phyloP scores from a whole-genome alignment of 2,329 filamentous ascomycete genomes.

The Verruconis gallopava region DNA sequence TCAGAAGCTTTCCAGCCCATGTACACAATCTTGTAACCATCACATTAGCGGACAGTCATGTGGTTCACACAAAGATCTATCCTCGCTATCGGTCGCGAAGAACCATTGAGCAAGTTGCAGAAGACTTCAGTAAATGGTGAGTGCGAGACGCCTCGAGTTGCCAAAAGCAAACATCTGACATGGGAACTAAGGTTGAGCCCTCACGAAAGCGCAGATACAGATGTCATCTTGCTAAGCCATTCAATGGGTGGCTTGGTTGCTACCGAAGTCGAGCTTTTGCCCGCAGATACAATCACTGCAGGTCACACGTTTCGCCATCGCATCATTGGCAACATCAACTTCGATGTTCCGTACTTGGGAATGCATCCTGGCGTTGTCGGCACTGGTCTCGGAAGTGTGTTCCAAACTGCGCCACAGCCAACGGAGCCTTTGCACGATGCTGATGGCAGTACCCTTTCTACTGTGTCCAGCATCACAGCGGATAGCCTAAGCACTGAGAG shows the following conservation, averaged over 20 bases:
- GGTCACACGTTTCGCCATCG: slow-evolving; percentile 49
- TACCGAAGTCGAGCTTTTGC: slow-evolving; percentile 62
- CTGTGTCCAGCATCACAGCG: slow-evolving; percentile 9
- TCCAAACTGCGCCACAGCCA: slow-evolving; percentile 34
- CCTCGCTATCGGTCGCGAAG: slow-evolving; percentile 67
- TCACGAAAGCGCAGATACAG: slow-evolving; percentile 59
- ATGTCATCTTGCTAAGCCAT: slow-evolving; percentile 74
- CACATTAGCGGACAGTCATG: slow-evolving; percentile 57
- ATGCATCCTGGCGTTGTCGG: slow-evolving; percentile 79
- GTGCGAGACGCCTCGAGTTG: slow-evolving; percentile 13
- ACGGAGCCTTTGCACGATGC: not conserved
- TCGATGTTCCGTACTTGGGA: slow-evolving; percentile 78
- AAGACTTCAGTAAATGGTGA: slow-evolving; percentile 71
- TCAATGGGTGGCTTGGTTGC: slow-evolving; percentile 80
- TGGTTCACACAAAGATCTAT: slow-evolving; percentile 78
- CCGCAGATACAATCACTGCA: slow-evolving; percentile 17
- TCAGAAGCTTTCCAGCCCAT: slow-evolving; percentile 77
- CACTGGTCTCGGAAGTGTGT: slow-evolving; percentile 70
- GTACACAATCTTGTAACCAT: slow-evolving; percentile 62
- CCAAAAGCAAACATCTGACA: slow-evolving; percentile 12
- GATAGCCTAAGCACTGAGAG: slow-evolving; percentile 2
- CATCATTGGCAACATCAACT: slow-evolving; percentile 66
- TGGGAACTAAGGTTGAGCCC: slow-evolving; percentile 48
- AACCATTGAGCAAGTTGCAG: slow-evolving; percentile 57
- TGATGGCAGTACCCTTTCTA: slow-evolving; percentile 9